A percentile compares a stretch with the other conserved stretches of the same genome.
These are phyloP conservation scores for Bretschneidera sinensis DNA, from an alignment of 345 rosid genomes.

Conservation along the genomic window DNA sequence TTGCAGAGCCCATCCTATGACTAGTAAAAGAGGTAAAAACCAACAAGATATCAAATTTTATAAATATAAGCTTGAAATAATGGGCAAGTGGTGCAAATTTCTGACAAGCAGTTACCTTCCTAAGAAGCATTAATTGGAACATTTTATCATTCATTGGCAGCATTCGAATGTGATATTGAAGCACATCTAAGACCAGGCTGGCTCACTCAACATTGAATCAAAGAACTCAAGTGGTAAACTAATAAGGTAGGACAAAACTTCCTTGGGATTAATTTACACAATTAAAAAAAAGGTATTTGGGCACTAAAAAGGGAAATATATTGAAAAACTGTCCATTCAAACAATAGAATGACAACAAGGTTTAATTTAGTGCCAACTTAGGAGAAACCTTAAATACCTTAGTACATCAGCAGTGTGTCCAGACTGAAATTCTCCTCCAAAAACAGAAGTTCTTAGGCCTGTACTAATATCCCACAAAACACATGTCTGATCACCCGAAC, in stretches of 20 bases:
- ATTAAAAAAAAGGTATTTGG: background rate
- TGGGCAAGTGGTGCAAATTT: too few relatives aligned
- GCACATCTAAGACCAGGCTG: too few relatives aligned
- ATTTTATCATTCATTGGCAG: too few relatives aligned
- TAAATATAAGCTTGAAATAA: too few relatives aligned
- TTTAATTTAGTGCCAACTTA: slow-evolving; percentile 1
- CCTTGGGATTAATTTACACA: slow-evolving; percentile 1
- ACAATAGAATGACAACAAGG: slow-evolving; percentile 2
- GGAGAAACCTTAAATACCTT: slow-evolving; percentile 44
- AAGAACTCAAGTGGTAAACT: too few relatives aligned
- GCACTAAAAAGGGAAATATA: slow-evolving; percentile 1
- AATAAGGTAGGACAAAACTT: background rate
- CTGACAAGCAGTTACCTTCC: too few relatives aligned
- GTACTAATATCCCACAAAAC: slow-evolving; percentile 94
- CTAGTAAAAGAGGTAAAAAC: too few relatives aligned
- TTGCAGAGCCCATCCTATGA: too few relatives aligned
- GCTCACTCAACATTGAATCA: too few relatives aligned
- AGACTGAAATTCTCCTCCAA: slow-evolving; percentile 96
- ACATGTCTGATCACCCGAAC: slow-evolving; percentile 93
- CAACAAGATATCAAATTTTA: too few relatives aligned
- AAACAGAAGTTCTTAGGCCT: slow-evolving; percentile 88
- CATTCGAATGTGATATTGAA: too few relatives aligned
- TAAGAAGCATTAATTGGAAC: too few relatives aligned
- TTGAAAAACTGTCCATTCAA: background rate
- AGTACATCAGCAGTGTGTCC: slow-evolving; percentile 94